Evolutionary conservation across 1,284 basidiomycete genomes (phyloP), one percentile per base, ranked within the genome.

Genomic region (Sanguinoderma infundibulare): DNA sequence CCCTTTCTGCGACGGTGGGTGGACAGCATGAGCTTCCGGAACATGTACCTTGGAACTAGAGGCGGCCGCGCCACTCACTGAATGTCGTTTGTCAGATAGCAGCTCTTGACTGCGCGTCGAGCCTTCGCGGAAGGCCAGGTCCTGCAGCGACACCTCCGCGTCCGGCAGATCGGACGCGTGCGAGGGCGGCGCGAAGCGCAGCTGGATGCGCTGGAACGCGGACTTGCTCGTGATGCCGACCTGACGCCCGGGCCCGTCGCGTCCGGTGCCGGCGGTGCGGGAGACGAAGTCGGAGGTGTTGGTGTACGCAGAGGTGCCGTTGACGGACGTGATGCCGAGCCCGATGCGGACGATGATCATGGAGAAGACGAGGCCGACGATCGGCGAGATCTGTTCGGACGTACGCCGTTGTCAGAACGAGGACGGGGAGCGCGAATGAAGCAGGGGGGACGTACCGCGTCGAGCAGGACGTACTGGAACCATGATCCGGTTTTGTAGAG

Each of bases 381-480:
- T 61, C 3, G 60, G 56, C 1, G 60, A 61, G 10, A 61, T 61
- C 60, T 61, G 30, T 26, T 30, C 8, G 3, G 12, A 15, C 20
- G 40, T 12, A 24, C 20, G 12, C 20, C 2, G 6, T 24, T 22
- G 20, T 42, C 22, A 42, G 7, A 7, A 42, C 40, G 4, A 24
- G 17, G 5, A n/a, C n/a, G n/a, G n/a, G n/a, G n/a, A n/a, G n/a
- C n/a, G n/a, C n/a, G 12, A 17, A 12, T 9, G 46, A 30, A 32
- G 20, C n/a, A n/a, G 5, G n/a, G 28, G 30, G 17, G 15, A 67
- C 68, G 56, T 61, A 78, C 77, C n/a, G 76, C 72, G 62, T 79
- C 78, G 5, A 79, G 62, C 15, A 78, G 55, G n/a, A 78, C 69
- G 59, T 79, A 79, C 58, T 78, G 77, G 53, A 74, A 73, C 70